Percentiles rank a stretch among this genome's conserved stretches.
These are phyloP conservation scores for Fallopia convolvulus DNA, from an alignment of 148 eudicot species.

Conservation along the genomic window DNA sequence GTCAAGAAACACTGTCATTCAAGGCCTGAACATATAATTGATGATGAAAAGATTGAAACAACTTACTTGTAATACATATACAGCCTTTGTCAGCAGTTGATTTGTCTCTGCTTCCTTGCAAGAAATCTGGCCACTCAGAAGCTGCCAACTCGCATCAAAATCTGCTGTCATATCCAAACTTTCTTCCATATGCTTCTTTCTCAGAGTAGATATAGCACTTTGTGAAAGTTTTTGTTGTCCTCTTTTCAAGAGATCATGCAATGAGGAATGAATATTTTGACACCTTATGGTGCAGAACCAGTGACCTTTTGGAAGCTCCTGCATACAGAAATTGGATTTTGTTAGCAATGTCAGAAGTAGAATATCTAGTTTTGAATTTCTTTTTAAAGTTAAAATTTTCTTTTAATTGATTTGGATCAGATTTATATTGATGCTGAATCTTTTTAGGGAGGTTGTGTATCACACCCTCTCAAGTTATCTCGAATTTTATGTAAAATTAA, in stretches of 20 bases:
- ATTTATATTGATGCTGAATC: background rate
- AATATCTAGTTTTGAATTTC: background rate
- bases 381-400: background rate
- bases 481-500: background rate
- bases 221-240: slow-evolving; percentile 61
- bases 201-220: slow-evolving; percentile 33
- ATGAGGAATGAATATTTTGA: slow-evolving; percentile 41
- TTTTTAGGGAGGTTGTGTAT: background rate
- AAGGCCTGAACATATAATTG: too few relatives aligned
- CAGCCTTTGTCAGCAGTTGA: slow-evolving; percentile 62
- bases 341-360: background rate
- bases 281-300: slow-evolving; percentile 81
- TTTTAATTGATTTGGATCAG: background rate
- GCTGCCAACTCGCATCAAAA: slow-evolving; percentile 61
- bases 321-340: slow-evolving; percentile 14
- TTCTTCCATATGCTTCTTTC: slow-evolving; percentile 39
- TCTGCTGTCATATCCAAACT: slow-evolving; percentile 22
- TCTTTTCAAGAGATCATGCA: slow-evolving; percentile 41
- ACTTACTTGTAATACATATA: slow-evolving; percentile 74
- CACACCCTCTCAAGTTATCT: background rate
- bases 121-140: slow-evolving; percentile 59
- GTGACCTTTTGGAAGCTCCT: slow-evolving; percentile 86
- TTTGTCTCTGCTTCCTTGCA: slow-evolving; percentile 26
- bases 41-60: background rate
- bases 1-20: too few relatives aligned